These are phyloP conservation scores for Gastrolobium bilobum DNA, from an alignment of 306 rosid genomes.

Conservation along the genomic window DNA sequence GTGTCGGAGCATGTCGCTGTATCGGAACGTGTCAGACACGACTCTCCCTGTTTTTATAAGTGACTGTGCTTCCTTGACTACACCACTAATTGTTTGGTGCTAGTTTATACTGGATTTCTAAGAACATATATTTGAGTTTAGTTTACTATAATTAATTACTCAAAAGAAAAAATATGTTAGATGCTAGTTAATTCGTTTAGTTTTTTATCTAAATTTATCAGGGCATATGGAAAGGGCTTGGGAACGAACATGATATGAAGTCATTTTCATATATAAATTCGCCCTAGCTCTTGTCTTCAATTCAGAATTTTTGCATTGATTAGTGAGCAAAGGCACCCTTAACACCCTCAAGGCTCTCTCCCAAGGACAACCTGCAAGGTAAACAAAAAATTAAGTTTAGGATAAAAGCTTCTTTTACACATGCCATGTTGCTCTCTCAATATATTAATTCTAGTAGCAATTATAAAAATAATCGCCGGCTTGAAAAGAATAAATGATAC, in stretches of 20 bases:
- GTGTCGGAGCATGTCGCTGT: too few species aligned
- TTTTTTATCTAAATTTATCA: background rate
- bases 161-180: background rate
- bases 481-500: constrained; percentile 1
- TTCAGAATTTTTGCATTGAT: constrained; percentile 31
- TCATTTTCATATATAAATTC: background rate
- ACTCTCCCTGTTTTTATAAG: too few species aligned
- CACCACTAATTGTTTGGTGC: background rate
- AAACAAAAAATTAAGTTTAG: constrained; percentile 33
- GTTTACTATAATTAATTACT: background rate
- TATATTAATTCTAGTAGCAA: background rate
- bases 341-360: constrained; percentile 87
- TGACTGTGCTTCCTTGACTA: too few species aligned
- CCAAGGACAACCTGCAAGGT: constrained; percentile 78
- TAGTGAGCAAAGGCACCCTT: constrained; percentile 75
- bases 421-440: constrained; percentile 16
- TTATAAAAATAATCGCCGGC: background rate
- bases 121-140: background rate
- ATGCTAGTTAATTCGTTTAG: too few species aligned
- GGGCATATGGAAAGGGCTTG: background rate
- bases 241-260: background rate
- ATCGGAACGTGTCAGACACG: too few species aligned
- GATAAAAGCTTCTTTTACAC: constrained; percentile 30
- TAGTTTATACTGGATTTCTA: constrained; percentile 2
- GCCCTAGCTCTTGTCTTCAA: constrained; percentile 17